phyloP scores from a whole-genome alignment of 2,329 filamentous ascomycete genomes.

The Pseudogymnoascus sp. region DNA sequence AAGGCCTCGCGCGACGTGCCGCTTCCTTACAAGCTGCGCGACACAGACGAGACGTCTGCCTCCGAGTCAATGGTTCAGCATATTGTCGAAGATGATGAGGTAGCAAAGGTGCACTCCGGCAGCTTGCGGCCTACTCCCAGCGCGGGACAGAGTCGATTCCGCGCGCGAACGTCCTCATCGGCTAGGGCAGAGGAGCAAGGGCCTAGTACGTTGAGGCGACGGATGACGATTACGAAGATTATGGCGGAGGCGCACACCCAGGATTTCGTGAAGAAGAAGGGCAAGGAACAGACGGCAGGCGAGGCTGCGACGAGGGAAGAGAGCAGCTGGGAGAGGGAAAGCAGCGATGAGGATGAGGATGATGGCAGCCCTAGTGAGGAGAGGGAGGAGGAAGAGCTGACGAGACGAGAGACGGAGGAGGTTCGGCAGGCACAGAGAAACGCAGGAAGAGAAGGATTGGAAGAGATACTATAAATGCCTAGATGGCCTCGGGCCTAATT shows the following conservation, averaged over 20 bases:
- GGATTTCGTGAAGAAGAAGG: constrained; percentile 77
- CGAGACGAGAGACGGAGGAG: neutral
- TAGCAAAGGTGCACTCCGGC: neutral
- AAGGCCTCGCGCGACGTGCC: constrained; percentile 83
- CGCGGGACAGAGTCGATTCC: constrained; percentile 35
- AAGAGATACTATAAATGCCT: neutral
- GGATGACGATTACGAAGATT: constrained; percentile 51
- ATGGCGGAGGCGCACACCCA: constrained; percentile 78
- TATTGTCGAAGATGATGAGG: neutral
- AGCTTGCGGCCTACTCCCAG: constrained; percentile 25
- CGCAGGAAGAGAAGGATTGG: neutral
- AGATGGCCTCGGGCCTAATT: neutral
- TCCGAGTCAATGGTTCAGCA: neutral
- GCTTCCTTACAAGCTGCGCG: constrained; percentile 62
- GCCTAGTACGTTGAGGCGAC: constrained; percentile 14
- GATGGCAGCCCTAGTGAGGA: constrained; percentile 7
- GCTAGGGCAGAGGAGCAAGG: constrained; percentile 5
- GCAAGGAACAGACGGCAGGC: constrained; percentile 22
- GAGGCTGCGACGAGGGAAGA: neutral
- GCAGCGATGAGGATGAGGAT: constrained; percentile 8
- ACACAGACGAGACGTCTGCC: constrained; percentile 20
- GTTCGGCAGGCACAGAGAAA: neutral
- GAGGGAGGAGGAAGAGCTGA: neutral
- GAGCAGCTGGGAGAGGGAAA: neutral
- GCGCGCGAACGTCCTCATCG: constrained; percentile 16